These are phyloP conservation scores for Umbelopsis isabellina DNA, from an alignment of 192 early-diverging fungal species.

Conservation along the genomic window DNA sequence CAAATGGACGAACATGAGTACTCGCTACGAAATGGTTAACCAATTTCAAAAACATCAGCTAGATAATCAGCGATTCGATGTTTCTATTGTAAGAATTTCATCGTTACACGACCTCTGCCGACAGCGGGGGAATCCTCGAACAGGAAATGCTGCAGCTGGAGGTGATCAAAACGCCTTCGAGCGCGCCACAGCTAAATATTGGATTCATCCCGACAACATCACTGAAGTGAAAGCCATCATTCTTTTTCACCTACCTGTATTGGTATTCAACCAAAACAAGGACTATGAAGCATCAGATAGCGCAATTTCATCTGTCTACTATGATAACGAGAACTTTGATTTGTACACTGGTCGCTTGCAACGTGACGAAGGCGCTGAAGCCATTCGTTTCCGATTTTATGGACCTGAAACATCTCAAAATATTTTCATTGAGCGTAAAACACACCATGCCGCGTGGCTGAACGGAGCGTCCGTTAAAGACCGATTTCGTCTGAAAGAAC, in stretches of 20 bases:
- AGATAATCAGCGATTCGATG: constrained; percentile 78
- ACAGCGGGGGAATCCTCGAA: constrained; percentile 24
- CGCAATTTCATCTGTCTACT: constrained; percentile 92
- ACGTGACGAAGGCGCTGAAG: constrained; percentile 88
- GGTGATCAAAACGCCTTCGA: constrained; percentile 61
- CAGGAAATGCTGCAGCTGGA: constrained; percentile 31
- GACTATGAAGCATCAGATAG: constrained; percentile 66
- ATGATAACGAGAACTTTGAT: constrained; percentile 91
- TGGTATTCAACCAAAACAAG: constrained; percentile 84
- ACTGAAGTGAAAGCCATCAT: constrained; percentile 93
- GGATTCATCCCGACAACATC: constrained; percentile 96
- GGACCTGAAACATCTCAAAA: constrained; percentile 49
- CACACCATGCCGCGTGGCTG: constrained; percentile 57
- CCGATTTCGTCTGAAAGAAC: constrained; percentile 90
- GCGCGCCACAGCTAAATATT: constrained; percentile 91
- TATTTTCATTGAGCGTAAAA: constrained; percentile 38
- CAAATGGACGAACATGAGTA: constrained; percentile 63
- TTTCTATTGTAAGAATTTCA: constrained; percentile 36
- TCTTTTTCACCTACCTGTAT: constrained; percentile 89
- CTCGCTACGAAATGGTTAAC: constrained; percentile 5
- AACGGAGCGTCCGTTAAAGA: constrained; percentile 91
- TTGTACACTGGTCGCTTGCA: constrained; percentile 90
- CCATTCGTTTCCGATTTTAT: constrained; percentile 94
- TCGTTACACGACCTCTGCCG: constrained; percentile 34
- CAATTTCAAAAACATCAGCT: constrained; percentile 27